These are phyloP conservation scores for Trichomonascaceae sp. DNA, from an alignment of 1,139 yeast genomes.

Conservation along the genomic window DNA sequence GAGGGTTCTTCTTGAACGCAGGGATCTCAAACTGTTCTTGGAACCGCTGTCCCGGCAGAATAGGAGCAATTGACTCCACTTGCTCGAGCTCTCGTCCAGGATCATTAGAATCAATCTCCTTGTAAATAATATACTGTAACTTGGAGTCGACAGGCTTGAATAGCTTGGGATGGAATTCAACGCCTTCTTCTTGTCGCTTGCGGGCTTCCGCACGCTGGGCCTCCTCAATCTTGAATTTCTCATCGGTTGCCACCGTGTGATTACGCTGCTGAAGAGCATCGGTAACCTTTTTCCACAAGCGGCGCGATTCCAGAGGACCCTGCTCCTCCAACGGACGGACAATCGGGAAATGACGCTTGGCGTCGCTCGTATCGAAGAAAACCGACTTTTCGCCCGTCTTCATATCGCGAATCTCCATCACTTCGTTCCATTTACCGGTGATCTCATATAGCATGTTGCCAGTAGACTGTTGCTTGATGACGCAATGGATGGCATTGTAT, in stretches of 20 bases:
- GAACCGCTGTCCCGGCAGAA: slow-evolving; percentile 63
- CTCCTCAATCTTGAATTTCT: slow-evolving; percentile 75
- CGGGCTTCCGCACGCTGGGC: slow-evolving; percentile 65
- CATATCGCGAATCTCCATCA: slow-evolving; percentile 53
- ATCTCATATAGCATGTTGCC: slow-evolving; percentile 52
- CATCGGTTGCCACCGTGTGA: slow-evolving; percentile 75
- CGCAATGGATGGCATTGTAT: slow-evolving; percentile 80
- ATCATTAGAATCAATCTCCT: slow-evolving; percentile 35
- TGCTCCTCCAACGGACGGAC: slow-evolving; percentile 75
- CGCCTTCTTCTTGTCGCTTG: slow-evolving; percentile 63
- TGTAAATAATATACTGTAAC: slow-evolving; percentile 54
- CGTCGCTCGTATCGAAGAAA: slow-evolving; percentile 50
- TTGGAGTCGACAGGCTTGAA: slow-evolving; percentile 35
- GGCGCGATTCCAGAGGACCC: slow-evolving; percentile 67
- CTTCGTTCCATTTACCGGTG: slow-evolving; percentile 88
- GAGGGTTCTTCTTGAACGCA: slow-evolving; percentile 39
- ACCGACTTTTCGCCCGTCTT: slow-evolving; percentile 36
- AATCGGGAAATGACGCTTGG: slow-evolving; percentile 43
- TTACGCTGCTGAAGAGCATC: slow-evolving; percentile 64
- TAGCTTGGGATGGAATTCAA: slow-evolving; percentile 65
- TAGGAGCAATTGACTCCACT: slow-evolving; percentile 49
- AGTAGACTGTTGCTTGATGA: slow-evolving; percentile 38
- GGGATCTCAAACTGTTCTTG: slow-evolving; percentile 55
- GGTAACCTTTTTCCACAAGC: slow-evolving; percentile 70
- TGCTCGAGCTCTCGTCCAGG: slow-evolving; percentile 41